Conservation (phyloP, 2,329 filamentous ascomycete genomes). For the Helotiales sp. region DNA sequence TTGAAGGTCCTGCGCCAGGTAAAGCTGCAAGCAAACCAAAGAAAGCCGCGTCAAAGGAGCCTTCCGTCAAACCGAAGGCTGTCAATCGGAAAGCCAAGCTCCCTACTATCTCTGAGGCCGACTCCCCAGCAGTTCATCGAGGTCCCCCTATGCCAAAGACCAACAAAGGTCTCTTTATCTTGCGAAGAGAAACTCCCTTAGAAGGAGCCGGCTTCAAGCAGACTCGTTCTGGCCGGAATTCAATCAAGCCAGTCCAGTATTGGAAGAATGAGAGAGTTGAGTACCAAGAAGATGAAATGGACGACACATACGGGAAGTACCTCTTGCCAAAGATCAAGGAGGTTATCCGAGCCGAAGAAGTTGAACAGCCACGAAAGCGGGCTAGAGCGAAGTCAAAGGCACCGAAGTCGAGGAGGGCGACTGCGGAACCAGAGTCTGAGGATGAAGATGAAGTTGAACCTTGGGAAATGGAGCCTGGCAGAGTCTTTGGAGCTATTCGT, state of each 20-base stretch:
- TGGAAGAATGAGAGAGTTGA: conserved; percentile 85
- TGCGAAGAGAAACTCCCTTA: conserved; percentile 48
- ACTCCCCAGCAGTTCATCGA: conserved; percentile 32
- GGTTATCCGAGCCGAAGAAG: conserved; percentile 71
- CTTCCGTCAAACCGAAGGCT: conserved; percentile 15
- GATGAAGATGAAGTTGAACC: conserved; percentile 55
- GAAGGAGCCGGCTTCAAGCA: conserved; percentile 42
- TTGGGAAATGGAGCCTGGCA: conserved; percentile 70
- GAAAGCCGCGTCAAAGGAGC: conserved; percentile 13
- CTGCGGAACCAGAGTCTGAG: conserved; percentile 23
- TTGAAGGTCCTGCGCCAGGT: conserved; percentile 9
- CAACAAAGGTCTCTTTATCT: conserved; percentile 48
- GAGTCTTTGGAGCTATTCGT: conserved; percentile 62
- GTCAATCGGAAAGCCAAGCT: conserved; percentile 21
- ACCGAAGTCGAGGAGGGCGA: conserved; percentile 44
- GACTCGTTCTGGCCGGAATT: conserved; percentile 76
- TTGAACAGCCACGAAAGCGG: conserved; percentile 41
- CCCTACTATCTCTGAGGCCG: conserved; percentile 23
- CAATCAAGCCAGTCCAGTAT: conserved; percentile 75
- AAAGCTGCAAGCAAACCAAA: conserved; percentile 8
- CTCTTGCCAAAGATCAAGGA: conserved; percentile 73
- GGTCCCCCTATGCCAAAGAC: conserved; percentile 42
- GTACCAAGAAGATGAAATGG: conserved; percentile 58
- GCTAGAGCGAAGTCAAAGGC: conserved; percentile 32
- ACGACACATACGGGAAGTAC: conserved; percentile 53